Evolutionary conservation across 805 yeast species (phyloP).

Genomic region (Kazachstania africana): DNA sequence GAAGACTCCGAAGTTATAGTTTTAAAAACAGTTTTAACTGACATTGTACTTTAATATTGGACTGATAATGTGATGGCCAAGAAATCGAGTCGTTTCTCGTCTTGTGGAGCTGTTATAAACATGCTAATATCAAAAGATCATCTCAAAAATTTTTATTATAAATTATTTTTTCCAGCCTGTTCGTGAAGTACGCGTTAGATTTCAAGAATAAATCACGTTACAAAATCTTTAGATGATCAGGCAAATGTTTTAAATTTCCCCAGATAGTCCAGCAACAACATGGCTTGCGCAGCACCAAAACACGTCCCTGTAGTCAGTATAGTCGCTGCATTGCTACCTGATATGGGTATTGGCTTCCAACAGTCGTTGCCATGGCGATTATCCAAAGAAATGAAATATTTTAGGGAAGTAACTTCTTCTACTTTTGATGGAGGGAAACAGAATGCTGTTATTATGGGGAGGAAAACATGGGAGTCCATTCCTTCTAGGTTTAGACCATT

Average conservation of each 20-base stretch:
- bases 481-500: slow-evolving; percentile 79
- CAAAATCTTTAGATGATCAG: neutral
- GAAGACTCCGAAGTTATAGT: slow-evolving; percentile 6
- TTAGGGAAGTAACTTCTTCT: slow-evolving; percentile 56
- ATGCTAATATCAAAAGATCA: neutral
- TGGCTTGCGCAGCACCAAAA: neutral
- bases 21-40: slow-evolving; percentile 8
- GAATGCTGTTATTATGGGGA: slow-evolving; percentile 90
- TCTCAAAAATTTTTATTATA: neutral
- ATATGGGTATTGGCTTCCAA: slow-evolving; percentile 70
- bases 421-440: slow-evolving; percentile 25
- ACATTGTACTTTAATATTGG: slow-evolving; percentile 3
- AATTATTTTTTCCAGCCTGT: neutral
- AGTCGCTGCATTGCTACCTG: slow-evolving; percentile 79
- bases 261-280: neutral
- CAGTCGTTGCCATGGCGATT: slow-evolving; percentile 86
- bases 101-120: neutral
- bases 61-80: too few species aligned
- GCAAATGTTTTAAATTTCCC: neutral
- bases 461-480: slow-evolving; percentile 92
- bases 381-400: slow-evolving; percentile 74
- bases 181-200: too few species aligned
- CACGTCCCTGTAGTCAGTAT: slow-evolving; percentile 44
- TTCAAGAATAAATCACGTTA: neutral
- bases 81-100: too few species aligned